Percentiles rank a stretch among this genome's conserved stretches.
These are phyloP conservation scores for Triticum dicoccoides DNA, from an alignment of 176 grass and related monocot species.

Conservation along the genomic window DNA sequence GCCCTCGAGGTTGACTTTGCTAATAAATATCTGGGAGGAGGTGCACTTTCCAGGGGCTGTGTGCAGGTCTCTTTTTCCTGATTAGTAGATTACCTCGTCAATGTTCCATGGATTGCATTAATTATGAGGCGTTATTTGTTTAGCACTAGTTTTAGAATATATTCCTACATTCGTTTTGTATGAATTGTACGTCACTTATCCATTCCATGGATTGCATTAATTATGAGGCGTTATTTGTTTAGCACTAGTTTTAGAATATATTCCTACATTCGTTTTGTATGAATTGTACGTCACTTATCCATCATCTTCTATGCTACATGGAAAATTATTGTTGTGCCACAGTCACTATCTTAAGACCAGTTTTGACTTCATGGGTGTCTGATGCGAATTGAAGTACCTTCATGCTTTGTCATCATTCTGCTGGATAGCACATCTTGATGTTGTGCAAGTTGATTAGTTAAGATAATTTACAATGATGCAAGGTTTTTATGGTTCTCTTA, in stretches of 20 bases:
- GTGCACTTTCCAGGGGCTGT: conserved; percentile 82
- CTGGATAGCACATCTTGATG: neutral
- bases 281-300: neutral
- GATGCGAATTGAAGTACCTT: neutral
- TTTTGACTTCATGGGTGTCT: neutral
- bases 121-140: neutral
- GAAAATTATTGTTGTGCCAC: neutral
- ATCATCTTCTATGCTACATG: conserved; percentile 7
- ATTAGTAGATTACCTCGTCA: too few species aligned
- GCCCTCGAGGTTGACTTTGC: conserved; percentile 89
- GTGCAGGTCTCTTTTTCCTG: conserved; percentile 68
- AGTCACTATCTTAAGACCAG: neutral
- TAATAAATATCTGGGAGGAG: conserved; percentile 94
- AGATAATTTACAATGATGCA: neutral
- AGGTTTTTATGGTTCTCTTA: neutral
- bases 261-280: neutral
- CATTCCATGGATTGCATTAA: neutral
- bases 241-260: neutral
- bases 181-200: neutral
- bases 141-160: neutral
- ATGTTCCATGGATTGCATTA: neutral
- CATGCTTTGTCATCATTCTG: neutral
- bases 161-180: neutral
- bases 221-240: neutral
- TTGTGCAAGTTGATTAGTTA: neutral